These are phyloP conservation scores for Davidsoniella eucalypti DNA, from an alignment of 2,329 filamentous ascomycete species.

Conservation along the genomic window DNA sequence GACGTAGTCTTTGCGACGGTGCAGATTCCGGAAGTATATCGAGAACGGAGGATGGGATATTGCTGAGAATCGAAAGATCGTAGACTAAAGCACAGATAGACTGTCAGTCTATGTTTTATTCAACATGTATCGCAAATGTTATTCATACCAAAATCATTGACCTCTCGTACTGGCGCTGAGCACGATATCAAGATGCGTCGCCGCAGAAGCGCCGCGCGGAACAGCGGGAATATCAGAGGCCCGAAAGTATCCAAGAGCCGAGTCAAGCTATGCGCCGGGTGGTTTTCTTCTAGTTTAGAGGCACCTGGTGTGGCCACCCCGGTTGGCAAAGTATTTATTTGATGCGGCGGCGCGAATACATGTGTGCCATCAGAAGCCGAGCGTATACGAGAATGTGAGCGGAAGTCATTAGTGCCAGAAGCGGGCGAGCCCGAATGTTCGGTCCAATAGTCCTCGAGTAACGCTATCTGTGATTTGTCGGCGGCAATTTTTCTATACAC, in stretches of 20 bases:
- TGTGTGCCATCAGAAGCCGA: conserved; percentile 1
- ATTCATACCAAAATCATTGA: conserved; percentile 71
- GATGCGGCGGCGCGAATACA: conserved; percentile 2
- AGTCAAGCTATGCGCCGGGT: conserved; percentile 73
- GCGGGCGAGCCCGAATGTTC: conserved; percentile 21
- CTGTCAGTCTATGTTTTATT: background rate
- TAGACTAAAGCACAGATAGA: conserved; percentile 45
- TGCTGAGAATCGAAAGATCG: conserved; percentile 80
- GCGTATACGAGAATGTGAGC: background rate
- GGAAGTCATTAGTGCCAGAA: conserved; percentile 30
- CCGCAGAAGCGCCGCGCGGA: conserved; percentile 69
- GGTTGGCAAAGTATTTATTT: background rate
- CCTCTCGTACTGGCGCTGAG: conserved; percentile 67
- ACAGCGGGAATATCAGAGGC: conserved; percentile 79
- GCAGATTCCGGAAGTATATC: conserved; percentile 49
- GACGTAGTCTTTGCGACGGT: conserved; percentile 49
- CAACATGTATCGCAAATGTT: background rate
- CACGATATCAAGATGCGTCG: conserved; percentile 80
- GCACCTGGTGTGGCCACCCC: background rate
- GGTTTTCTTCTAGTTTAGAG: conserved; percentile 29
- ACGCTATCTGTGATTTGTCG: conserved; percentile 42
- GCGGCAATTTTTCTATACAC: conserved; percentile 39
- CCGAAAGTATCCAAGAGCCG: conserved; percentile 70
- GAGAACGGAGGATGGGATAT: conserved; percentile 59
- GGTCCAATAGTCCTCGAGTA: conserved; percentile 71